Conservation (phyloP, 2,329 filamentous ascomycete species). For the Sclerotinia trifoliorum region DNA sequence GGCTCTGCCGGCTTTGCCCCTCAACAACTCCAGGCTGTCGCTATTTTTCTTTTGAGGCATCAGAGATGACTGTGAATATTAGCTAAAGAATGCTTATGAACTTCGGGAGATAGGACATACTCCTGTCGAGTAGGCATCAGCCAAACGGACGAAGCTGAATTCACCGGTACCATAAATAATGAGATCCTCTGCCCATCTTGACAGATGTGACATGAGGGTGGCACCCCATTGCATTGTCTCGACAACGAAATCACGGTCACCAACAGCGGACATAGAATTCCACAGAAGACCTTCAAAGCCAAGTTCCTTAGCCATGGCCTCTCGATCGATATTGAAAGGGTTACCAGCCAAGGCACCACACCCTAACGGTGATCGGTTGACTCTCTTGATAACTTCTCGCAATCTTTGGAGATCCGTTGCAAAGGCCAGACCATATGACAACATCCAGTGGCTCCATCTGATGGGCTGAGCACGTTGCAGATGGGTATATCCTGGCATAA, state of each 20-base stretch:
- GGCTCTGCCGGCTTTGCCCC: slow-evolving; percentile 73
- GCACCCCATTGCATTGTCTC: slow-evolving; percentile 79
- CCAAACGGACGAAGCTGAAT: slow-evolving; percentile 72
- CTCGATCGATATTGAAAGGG: slow-evolving; percentile 77
- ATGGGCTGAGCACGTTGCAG: slow-evolving; percentile 79
- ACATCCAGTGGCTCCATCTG: slow-evolving; percentile 77
- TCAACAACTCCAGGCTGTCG: slow-evolving; percentile 69
- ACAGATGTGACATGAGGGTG: slow-evolving; percentile 77
- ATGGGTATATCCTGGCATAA: slow-evolving; percentile 88
- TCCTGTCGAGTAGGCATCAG: slow-evolving; percentile 78
- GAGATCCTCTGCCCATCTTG: slow-evolving; percentile 76
- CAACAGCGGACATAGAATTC: slow-evolving; percentile 74
- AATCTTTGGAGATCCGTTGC: slow-evolving; percentile 73
- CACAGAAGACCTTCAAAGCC: slow-evolving; percentile 73
- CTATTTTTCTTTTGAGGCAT: slow-evolving; percentile 72
- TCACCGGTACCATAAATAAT: slow-evolving; percentile 72
- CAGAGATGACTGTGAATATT: slow-evolving; percentile 31
- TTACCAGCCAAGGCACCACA: slow-evolving; percentile 70
- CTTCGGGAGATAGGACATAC: background rate
- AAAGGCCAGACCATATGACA: slow-evolving; percentile 73
- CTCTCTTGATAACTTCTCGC: slow-evolving; percentile 67
- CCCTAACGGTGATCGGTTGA: slow-evolving; percentile 57
- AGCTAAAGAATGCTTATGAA: background rate
- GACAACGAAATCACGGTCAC: slow-evolving; percentile 68
- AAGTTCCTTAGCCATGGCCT: slow-evolving; percentile 74